Conservation (phyloP, 106 monocot genomes). For the Gastrodia elata region DNA sequence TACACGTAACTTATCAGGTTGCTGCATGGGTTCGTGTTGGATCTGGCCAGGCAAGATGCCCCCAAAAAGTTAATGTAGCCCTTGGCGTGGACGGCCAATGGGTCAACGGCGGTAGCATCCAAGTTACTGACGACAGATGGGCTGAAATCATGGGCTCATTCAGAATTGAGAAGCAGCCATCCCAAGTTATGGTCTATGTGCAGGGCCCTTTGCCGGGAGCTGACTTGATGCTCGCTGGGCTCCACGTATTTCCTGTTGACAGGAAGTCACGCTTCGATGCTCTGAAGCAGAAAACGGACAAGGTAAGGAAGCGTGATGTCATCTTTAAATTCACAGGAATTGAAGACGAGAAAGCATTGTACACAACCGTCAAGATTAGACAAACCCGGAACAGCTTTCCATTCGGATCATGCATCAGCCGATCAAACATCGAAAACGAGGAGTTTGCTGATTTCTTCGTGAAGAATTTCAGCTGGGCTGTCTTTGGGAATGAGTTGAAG, state of each 20-base stretch:
- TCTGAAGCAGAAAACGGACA: constrained; percentile 76
- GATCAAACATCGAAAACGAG: constrained; percentile 80
- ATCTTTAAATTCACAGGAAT: constrained; percentile 37
- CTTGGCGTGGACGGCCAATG: constrained; percentile 36
- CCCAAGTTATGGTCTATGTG: constrained; percentile 67
- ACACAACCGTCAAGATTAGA: constrained; percentile 43
- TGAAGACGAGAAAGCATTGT: not conserved
- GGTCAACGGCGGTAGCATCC: constrained; percentile 43
- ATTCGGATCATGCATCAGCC: constrained; percentile 65
- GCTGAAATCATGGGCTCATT: constrained; percentile 76
- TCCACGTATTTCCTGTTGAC: constrained; percentile 69
- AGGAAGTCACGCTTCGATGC: constrained; percentile 53
- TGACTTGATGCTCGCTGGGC: constrained; percentile 62
- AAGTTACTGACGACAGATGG: constrained; percentile 52
- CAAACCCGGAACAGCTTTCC: constrained; percentile 79
- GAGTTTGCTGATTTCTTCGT: constrained; percentile 78
- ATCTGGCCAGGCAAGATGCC: constrained; percentile 14
- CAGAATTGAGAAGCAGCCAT: constrained; percentile 72
- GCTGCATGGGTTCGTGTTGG: constrained; percentile 53
- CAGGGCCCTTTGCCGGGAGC: constrained; percentile 71
- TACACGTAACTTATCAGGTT: constrained; percentile 38
- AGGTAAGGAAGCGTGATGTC: constrained; percentile 65
- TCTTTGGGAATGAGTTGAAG: constrained; percentile 93
- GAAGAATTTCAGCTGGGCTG: constrained; percentile 92
- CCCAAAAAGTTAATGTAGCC: constrained; percentile 44